phyloP scores from a whole-genome alignment of 208 protist genomes.

The Phytomonas sp. region DNA sequence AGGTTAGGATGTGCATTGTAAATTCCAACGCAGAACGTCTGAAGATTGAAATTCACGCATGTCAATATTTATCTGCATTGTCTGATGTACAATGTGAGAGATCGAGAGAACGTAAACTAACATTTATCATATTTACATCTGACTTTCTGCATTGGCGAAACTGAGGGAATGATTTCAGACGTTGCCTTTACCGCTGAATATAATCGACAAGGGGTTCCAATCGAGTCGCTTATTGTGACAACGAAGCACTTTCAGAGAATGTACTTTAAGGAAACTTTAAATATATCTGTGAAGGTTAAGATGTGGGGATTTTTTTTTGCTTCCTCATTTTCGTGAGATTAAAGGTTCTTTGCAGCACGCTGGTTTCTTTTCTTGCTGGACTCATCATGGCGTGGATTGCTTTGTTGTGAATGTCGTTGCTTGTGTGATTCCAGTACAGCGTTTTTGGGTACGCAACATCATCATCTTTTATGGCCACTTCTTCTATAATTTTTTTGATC shows the following conservation, averaged over 20 bases:
- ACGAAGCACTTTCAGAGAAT: constrained; percentile 85
- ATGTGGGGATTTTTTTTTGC: constrained; percentile 82
- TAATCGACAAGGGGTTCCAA: constrained; percentile 54
- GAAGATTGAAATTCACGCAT: too few relatives aligned
- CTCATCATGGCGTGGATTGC: constrained; percentile 43
- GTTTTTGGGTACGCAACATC: constrained; percentile 29
- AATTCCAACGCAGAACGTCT: too few relatives aligned
- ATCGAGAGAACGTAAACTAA: constrained; percentile 5
- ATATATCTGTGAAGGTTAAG: constrained; percentile 84
- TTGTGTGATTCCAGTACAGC: constrained; percentile 78
- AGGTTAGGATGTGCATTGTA: too few relatives aligned
- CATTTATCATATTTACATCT: constrained; percentile 93
- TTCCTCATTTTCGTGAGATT: too few relatives aligned
- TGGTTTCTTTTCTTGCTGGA: constrained; percentile 39
- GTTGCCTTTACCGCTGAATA: constrained; percentile 81
- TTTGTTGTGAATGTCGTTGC: constrained; percentile 94
- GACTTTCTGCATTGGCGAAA: constrained; percentile 95
- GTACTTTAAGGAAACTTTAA: constrained; percentile 92
- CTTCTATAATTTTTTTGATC: constrained; percentile 92
- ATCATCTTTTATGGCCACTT: constrained; percentile 99
- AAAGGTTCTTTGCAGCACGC: constrained; percentile 75
- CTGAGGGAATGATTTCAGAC: constrained; percentile 97
- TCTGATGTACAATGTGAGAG: too few relatives aligned
- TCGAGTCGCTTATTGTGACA: constrained; percentile 86
- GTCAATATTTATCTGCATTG: too few relatives aligned